These are phyloP conservation scores for Paragyromitra xinjiangensis DNA, from an alignment of 495 filamentous ascomycete genomes.

Conservation along the genomic window DNA sequence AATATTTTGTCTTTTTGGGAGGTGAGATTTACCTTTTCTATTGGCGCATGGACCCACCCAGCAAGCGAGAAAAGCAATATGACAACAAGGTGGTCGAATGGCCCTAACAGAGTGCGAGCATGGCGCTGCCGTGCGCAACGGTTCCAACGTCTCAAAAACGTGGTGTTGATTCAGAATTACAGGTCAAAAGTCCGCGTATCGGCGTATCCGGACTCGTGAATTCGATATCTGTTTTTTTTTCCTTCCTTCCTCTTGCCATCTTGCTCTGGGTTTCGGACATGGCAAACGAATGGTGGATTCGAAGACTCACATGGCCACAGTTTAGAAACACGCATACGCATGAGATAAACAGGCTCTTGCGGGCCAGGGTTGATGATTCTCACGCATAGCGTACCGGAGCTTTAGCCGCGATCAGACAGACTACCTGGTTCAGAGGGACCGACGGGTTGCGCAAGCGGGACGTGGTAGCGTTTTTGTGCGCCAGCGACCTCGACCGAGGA, in stretches of 20 bases:
- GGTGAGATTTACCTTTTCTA: constrained; percentile 56
- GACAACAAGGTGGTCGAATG: constrained; percentile 47
- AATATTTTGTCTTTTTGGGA: constrained; percentile 52
- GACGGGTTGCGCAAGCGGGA: constrained; percentile 57
- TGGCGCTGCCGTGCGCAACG: constrained; percentile 53
- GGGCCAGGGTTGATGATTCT: constrained; percentile 57
- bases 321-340: constrained; percentile 55
- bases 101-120: constrained; percentile 44
- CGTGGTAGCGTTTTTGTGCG: constrained; percentile 57
- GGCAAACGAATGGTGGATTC: constrained; percentile 36
- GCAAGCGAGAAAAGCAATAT: constrained; percentile 56
- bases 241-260: constrained; percentile 5
- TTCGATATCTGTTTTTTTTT: constrained; percentile 35
- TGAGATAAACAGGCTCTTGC: constrained; percentile 56
- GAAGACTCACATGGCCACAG: constrained; percentile 47
- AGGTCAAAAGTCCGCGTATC: constrained; percentile 52
- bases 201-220: constrained; percentile 51
- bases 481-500: constrained; percentile 55
- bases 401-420: constrained; percentile 58
- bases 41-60: constrained; percentile 54
- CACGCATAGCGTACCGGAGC: constrained; percentile 58
- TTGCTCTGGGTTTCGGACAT: constrained; percentile 24
- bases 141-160: constrained; percentile 56
- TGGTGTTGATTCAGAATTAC: constrained; percentile 55
- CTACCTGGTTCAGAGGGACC: constrained; percentile 58